Conservation (phyloP, 805 yeast species). For the Saccharomycopsis amapae region DNA sequence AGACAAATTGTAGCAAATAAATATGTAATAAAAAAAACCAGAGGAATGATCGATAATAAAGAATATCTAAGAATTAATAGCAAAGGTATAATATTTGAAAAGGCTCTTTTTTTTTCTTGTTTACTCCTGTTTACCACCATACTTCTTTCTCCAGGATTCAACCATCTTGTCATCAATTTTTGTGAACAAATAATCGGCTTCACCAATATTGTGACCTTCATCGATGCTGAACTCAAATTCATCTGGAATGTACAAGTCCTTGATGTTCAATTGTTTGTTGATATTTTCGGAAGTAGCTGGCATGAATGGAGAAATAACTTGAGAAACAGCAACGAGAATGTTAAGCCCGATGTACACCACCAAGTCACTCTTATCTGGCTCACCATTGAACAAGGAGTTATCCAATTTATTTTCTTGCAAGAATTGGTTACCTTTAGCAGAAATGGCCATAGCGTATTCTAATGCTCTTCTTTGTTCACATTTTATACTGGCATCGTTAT, state of each 20-base stretch:
- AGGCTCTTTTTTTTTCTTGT: too few relatives aligned
- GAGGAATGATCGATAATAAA: not conserved
- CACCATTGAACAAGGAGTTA: conserved; percentile 69
- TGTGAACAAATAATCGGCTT: conserved; percentile 84
- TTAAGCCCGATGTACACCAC: conserved; percentile 89
- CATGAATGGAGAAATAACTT: conserved; percentile 81
- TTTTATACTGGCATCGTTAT: conserved; percentile 67
- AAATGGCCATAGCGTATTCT: conserved; percentile 83
- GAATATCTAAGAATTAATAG: not conserved
- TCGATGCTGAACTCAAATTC: conserved; percentile 59
- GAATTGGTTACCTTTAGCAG: conserved; percentile 91
- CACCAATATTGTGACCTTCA: conserved; percentile 81
- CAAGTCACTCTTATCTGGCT: conserved; percentile 79
- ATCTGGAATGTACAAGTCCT: conserved; percentile 71
- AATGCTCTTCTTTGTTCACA: conserved; percentile 82
- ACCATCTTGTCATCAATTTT: conserved; percentile 88
- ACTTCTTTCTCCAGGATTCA: conserved; percentile 77
- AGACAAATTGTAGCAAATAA: too few relatives aligned
- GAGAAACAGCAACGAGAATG: conserved; percentile 76
- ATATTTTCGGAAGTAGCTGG: conserved; percentile 75
- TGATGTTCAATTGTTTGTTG: conserved; percentile 74
- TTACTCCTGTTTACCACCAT: conserved; percentile 64
- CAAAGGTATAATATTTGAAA: not conserved
- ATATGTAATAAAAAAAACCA: not conserved
- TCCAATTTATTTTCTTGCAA: conserved; percentile 94